Percentiles rank a stretch among this genome's conserved stretches.
These are phyloP conservation scores for Telfairia occidentalis DNA, from an alignment of 331 rosid genomes.

Conservation along the genomic window DNA sequence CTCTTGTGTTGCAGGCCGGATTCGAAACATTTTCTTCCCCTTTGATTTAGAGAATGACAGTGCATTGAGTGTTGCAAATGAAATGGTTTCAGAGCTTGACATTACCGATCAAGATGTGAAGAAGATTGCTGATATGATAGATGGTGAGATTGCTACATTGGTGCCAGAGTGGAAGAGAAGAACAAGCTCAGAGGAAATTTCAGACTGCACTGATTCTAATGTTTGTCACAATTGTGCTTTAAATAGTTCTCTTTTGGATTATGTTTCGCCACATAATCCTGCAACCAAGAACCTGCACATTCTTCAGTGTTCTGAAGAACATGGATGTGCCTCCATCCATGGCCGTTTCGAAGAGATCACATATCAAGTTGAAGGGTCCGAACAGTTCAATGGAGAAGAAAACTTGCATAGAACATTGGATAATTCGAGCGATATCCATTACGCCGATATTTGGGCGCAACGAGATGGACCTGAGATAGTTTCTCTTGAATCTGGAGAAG, in stretches of 20 bases:
- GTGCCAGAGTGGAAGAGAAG: slow-evolving; percentile 67
- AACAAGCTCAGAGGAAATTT: slow-evolving; percentile 31
- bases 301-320: slow-evolving; percentile 52
- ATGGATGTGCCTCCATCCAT: slow-evolving; percentile 59
- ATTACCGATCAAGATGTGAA: slow-evolving; percentile 73
- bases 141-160: slow-evolving; percentile 53
- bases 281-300: slow-evolving; percentile 53
- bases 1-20: slow-evolving; percentile 39
- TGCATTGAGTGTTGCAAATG: slow-evolving; percentile 67
- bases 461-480: slow-evolving; percentile 44
- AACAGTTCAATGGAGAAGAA: slow-evolving; percentile 26
- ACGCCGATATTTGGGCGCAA: slow-evolving; percentile 73
- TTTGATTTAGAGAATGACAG: slow-evolving; percentile 77
- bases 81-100: slow-evolving; percentile 91
- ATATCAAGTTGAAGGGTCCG: slow-evolving; percentile 71
- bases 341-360: slow-evolving; percentile 95
- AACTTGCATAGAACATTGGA: slow-evolving; percentile 28
- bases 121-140: slow-evolving; percentile 85
- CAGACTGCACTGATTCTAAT: slow-evolving; percentile 25
- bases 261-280: slow-evolving; percentile 39
- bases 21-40: slow-evolving; percentile 93
- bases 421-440: slow-evolving; percentile 41
- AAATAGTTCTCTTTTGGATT: slow-evolving; percentile 35
- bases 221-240: slow-evolving; percentile 51
- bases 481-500: slow-evolving; percentile 37